Evolutionary conservation across 176 grass and related monocot genomes (phyloP), one percentile per base, ranked within the genome.

Genomic region (Ensete glaucum): DNA sequence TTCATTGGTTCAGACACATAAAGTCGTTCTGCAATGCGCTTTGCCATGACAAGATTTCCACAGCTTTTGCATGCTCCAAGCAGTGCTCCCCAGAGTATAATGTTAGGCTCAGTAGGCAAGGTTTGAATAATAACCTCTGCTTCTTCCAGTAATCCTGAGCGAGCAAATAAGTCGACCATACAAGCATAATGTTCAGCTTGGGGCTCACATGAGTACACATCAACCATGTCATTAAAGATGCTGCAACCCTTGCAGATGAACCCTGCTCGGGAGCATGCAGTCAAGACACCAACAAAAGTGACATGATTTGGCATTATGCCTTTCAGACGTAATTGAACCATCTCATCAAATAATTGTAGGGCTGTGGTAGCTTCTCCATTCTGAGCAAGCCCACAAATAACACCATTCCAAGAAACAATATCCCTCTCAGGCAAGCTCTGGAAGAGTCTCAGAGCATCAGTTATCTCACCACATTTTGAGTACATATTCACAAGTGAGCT

Each of bases 381-480:
- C 2, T 78, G 64, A 57, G 77, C 77, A 56, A 78, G 56, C 50
- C 77, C 77, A 58, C 52, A 78, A 56, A 78, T 78, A 1, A 78
- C 27, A 17, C 22, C 77, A 69, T 78, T 78, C 77, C 77, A 78
- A 1, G 77, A 78, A 78, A 78, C 65, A 9, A 69, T 34, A 53
- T 78, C 77, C 20, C 52, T 76, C 34, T 76, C 74, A 25, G 74
- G 74, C 59, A 76, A 76, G 19, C 58, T 64, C 21, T 17, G 34
- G n/a, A 76, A 76, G 43, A 76, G 57, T 15, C 43, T 64, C 16
- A 76, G 43, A 2, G 58, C 74, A 64, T 52, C n/a, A 52, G 16
- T 52, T 11, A 64, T 64, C 43, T 64, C 57, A 15, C 74, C 58
- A 52, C 57, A 64, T 23, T 52, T 76, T 22, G 74, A 64, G 51